Percentiles rank a stretch among this genome's conserved stretches.
Conservation (phyloP, 2,329 filamentous ascomycete genomes). For the Hypomyces rosellus region DNA sequence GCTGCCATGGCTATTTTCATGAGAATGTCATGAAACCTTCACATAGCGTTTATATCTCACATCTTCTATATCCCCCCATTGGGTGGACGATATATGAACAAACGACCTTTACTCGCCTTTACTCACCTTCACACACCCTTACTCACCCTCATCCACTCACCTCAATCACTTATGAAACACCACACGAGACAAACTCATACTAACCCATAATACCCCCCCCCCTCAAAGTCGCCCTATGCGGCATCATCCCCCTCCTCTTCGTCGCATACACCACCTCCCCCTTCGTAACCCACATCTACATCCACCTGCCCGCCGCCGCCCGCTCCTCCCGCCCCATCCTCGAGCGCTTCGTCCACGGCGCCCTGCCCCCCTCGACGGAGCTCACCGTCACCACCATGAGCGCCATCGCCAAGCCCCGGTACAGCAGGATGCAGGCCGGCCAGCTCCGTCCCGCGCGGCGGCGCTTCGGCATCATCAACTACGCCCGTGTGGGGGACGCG, state of each 20-base stretch:
- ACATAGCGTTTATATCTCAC: too few species aligned
- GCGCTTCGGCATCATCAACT: slow-evolving; percentile 37
- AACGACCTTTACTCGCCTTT: neutral
- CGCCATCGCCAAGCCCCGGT: slow-evolving; percentile 48
- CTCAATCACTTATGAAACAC: neutral
- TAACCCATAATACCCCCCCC: neutral
- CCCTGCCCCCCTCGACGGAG: slow-evolving; percentile 38
- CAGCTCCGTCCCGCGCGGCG: slow-evolving; percentile 26
- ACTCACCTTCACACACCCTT: neutral
- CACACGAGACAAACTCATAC: neutral
- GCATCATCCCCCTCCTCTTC: slow-evolving; percentile 58
- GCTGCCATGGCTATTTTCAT: too few species aligned
- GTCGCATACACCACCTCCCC: slow-evolving; percentile 60
- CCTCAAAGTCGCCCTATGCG: slow-evolving; percentile 54
- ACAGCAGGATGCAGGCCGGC: slow-evolving; percentile 35
- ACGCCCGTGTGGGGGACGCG: slow-evolving; percentile 25
- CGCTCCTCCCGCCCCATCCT: slow-evolving; percentile 53
- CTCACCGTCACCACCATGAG: slow-evolving; percentile 52
- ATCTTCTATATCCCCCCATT: neutral
- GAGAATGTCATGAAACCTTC: neutral
- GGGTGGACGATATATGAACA: neutral
- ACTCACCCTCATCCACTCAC: neutral
- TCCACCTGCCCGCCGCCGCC: slow-evolving; percentile 61
- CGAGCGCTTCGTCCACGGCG: slow-evolving; percentile 40
- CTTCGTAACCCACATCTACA: slow-evolving; percentile 65